phyloP scores from a whole-genome alignment of 2,329 filamentous ascomycete genomes.

The Alternaria postmessia region DNA sequence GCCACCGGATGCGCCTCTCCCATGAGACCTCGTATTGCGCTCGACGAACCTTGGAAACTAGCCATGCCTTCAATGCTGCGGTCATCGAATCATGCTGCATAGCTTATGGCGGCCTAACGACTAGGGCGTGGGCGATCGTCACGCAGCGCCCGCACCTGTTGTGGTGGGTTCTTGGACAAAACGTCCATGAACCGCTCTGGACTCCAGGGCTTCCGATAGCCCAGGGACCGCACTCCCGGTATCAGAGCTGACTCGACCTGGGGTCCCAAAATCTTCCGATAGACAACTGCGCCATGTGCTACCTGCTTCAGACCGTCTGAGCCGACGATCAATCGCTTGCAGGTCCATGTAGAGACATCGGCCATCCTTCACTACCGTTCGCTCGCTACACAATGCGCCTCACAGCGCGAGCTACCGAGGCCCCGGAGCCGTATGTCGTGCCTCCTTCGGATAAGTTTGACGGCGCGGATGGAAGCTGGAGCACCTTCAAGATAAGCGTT shows the following conservation, averaged over 20 bases:
- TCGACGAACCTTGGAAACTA: conserved; percentile 1
- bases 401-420: conserved; percentile 26
- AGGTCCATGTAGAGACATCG: background rate
- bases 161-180: conserved; percentile 4
- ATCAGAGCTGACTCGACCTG: conserved; percentile 1
- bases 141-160: background rate
- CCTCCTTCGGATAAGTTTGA: conserved; percentile 48
- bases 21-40: conserved; percentile 23
- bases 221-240: background rate
- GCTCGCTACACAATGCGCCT: conserved; percentile 32
- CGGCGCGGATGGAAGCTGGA: conserved; percentile 54
- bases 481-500: conserved; percentile 52
- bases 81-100: conserved; percentile 8
- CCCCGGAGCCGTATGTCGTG: conserved; percentile 41
- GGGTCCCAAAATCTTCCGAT: background rate
- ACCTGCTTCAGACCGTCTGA: background rate
- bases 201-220: background rate
- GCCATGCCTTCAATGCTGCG: conserved; percentile 8
- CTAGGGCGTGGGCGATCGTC: conserved; percentile 9
- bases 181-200: conserved; percentile 1
- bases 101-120: conserved; percentile 6
- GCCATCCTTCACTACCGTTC: background rate
- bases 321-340: background rate
- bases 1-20: conserved; percentile 17
- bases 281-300: conserved; percentile 5